Conservation (phyloP, 306 rosid species). For the Fragaria iinumae region DNA sequence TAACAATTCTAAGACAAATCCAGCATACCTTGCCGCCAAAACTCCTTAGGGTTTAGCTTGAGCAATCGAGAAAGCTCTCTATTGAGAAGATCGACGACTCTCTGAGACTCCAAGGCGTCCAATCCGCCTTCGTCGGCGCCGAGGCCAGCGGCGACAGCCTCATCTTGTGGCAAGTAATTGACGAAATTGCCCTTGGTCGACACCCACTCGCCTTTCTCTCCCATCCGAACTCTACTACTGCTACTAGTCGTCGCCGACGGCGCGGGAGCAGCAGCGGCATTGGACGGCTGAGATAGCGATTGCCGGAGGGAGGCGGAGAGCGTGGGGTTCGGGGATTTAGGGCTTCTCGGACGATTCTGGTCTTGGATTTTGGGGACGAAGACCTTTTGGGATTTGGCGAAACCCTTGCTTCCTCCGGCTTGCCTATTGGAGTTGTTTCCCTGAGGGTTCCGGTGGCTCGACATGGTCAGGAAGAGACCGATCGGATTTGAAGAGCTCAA, state of each 20-base stretch:
- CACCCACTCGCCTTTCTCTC: conserved; percentile 43
- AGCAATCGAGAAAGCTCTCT: conserved; percentile 73
- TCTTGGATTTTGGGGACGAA: conserved; percentile 61
- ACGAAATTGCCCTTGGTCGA: conserved; percentile 61
- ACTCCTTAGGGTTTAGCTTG: conserved; percentile 75
- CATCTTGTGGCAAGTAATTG: conserved; percentile 86
- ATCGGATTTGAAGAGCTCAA: conserved; percentile 4
- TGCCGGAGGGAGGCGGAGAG: conserved; percentile 69
- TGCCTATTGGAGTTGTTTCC: conserved; percentile 20
- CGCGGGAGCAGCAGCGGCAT: conserved; percentile 21
- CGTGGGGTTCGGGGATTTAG: conserved; percentile 34
- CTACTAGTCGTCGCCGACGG: conserved; percentile 1
- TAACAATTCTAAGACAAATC: background rate
- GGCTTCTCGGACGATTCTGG: conserved; percentile 33
- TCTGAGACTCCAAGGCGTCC: conserved; percentile 89
- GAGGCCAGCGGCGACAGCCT: conserved; percentile 89
- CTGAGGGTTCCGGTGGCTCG: conserved; percentile 40
- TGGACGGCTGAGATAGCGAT: conserved; percentile 40
- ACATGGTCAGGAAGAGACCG: conserved; percentile 34
- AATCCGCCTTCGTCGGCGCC: conserved; percentile 80
- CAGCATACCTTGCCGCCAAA: conserved; percentile 74
- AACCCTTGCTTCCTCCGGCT: conserved; percentile 50
- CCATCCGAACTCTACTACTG: conserved; percentile 36
- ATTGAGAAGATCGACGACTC: conserved; percentile 87
- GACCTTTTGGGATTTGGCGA: conserved; percentile 47